A percentile compares a stretch with the other conserved stretches of the same genome.
phyloP scores from a whole-genome alignment of 805 yeast species.

The Suhomyces vadensis region DNA sequence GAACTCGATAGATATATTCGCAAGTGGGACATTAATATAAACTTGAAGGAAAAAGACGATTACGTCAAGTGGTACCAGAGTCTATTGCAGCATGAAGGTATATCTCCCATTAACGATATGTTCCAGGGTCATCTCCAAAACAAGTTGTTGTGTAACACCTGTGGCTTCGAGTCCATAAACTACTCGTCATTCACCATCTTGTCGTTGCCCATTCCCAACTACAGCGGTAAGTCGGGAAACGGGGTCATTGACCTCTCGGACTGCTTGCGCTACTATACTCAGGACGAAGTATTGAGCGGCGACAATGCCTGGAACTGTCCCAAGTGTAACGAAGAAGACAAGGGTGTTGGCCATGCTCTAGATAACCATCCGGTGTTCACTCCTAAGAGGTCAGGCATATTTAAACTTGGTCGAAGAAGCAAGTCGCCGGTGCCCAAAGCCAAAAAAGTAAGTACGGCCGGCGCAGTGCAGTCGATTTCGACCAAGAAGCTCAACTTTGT shows the following conservation, averaged over 20 bases:
- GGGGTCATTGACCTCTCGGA: constrained; percentile 52
- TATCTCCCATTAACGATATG: constrained; percentile 63
- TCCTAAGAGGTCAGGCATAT: constrained; percentile 35
- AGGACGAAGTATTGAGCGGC: constrained; percentile 65
- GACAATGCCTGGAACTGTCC: constrained; percentile 89
- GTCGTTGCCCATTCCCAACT: constrained; percentile 61
- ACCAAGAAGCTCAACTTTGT: constrained; percentile 32
- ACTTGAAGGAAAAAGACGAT: constrained; percentile 42
- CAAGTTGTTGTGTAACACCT: constrained; percentile 59
- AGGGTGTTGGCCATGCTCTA: constrained; percentile 12
- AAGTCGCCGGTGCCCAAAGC: constrained; percentile 30
- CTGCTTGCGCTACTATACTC: constrained; percentile 60
- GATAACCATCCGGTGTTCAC: constrained; percentile 42
- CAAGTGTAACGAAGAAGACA: constrained; percentile 47
- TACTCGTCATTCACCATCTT: constrained; percentile 63
- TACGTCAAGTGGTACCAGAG: constrained; percentile 63
- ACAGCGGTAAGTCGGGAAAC: constrained; percentile 21
- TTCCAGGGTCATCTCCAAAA: constrained; percentile 78
- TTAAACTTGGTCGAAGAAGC: constrained; percentile 34
- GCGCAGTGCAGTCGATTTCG: constrained; percentile 13
- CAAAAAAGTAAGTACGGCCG: constrained; percentile 5
- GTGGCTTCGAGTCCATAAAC: constrained; percentile 60
- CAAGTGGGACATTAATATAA: constrained; percentile 35
- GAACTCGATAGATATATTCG: constrained; percentile 26
- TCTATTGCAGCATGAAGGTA: constrained; percentile 55